Evolutionary conservation across 352 stramenopile genomes (phyloP).

Genomic region (Globisporangium echinulatum): DNA sequence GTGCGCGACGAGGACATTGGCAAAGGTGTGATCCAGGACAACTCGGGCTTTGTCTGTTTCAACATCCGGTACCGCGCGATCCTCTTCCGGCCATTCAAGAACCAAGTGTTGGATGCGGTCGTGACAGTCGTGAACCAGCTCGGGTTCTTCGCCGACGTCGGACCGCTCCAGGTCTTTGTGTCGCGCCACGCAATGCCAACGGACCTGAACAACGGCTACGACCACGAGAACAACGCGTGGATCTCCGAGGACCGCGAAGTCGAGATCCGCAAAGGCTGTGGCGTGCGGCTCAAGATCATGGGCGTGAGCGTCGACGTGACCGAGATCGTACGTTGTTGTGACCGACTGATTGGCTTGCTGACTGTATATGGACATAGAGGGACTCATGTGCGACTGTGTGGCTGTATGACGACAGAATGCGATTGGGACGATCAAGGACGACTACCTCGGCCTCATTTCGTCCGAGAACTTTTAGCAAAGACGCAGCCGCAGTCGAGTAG

Average conservation of each 20-base stretch:
- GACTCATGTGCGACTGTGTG: slow-evolving; percentile 8
- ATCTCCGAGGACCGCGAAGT: slow-evolving; percentile 96
- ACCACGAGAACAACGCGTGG: slow-evolving; percentile 96
- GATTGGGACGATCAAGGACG: slow-evolving; percentile 97
- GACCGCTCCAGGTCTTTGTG: slow-evolving; percentile 96
- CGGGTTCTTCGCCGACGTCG: slow-evolving; percentile 96
- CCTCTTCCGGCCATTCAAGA: slow-evolving; percentile 95
- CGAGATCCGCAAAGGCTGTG: slow-evolving; percentile 94
- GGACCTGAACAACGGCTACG: slow-evolving; percentile 94
- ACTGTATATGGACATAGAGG: not conserved
- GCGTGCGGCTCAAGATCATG: slow-evolving; percentile 96
- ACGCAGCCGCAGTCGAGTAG: too few species aligned
- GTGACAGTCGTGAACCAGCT: slow-evolving; percentile 96
- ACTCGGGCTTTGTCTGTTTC: slow-evolving; percentile 95
- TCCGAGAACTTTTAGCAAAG: slow-evolving; percentile 59
- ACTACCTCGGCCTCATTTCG: slow-evolving; percentile 96
- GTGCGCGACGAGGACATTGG: slow-evolving; percentile 95
- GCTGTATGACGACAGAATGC: slow-evolving; percentile 62
- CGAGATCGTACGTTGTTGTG: slow-evolving; percentile 74
- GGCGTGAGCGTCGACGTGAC: slow-evolving; percentile 95
- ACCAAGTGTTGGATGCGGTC: slow-evolving; percentile 96
- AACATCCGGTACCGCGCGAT: slow-evolving; percentile 96
- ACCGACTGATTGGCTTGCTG: not conserved
- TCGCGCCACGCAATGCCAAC: slow-evolving; percentile 93
- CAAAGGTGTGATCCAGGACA: slow-evolving; percentile 96